These are phyloP conservation scores for Wickerhamomyces subpelliculosus DNA, from an alignment of 805 yeast genomes.

Conservation along the genomic window DNA sequence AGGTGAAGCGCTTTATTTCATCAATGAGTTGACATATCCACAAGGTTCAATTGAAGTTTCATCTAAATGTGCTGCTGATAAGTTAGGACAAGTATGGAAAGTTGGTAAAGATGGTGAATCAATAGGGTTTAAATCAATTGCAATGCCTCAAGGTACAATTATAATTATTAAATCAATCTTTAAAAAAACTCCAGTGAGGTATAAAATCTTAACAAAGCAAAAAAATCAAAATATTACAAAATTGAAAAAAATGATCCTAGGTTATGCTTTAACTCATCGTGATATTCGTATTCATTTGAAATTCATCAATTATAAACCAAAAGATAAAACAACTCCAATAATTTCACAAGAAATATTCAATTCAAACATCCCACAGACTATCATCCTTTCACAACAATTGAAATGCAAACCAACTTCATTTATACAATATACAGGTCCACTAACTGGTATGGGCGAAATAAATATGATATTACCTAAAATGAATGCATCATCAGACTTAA, in stretches of 20 bases:
- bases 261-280: slow-evolving; percentile 25
- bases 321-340: not conserved
- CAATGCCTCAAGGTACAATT: slow-evolving; percentile 26
- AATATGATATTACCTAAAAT: not conserved
- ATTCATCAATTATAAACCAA: slow-evolving; percentile 1
- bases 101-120: slow-evolving; percentile 23
- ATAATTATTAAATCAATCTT: slow-evolving; percentile 26
- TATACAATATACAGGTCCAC: not conserved
- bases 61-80: slow-evolving; percentile 26
- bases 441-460: not conserved
- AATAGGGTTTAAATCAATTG: slow-evolving; percentile 11
- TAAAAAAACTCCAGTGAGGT: slow-evolving; percentile 26
- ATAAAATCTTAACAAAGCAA: not conserved
- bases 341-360: not conserved
- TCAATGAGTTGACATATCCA: slow-evolving; percentile 23
- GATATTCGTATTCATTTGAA: slow-evolving; percentile 23
- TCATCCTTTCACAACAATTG: not conserved
- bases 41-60: slow-evolving; percentile 18
- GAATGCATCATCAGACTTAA: not conserved
- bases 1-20: slow-evolving; percentile 40
- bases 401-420: not conserved
- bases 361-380: not conserved
- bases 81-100: slow-evolving; percentile 47
- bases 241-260: slow-evolving; percentile 20
- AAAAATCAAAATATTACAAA: slow-evolving; percentile 18